Conservation (phyloP, 805 yeast genomes). For the Suhomyces pyralidae region DNA sequence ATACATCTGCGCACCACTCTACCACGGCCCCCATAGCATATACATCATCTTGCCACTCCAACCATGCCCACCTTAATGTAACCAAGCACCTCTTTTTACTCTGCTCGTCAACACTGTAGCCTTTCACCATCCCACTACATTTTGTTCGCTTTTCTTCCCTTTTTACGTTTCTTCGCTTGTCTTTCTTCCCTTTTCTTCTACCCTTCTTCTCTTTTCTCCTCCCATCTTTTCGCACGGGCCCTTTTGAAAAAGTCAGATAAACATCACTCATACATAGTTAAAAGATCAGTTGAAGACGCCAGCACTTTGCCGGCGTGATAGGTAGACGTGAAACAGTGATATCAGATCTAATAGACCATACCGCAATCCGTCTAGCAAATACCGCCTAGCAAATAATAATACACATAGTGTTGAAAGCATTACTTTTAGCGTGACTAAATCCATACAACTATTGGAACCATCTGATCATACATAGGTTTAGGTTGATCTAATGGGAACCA, state of each 20-base stretch:
- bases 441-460: not conserved
- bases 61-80: not conserved
- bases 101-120: too few species aligned
- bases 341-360: not conserved
- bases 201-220: not conserved
- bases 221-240: not conserved
- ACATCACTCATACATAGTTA: not conserved
- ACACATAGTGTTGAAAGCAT: not conserved
- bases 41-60: not conserved
- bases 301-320: not conserved
- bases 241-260: not conserved
- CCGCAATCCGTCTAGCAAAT: not conserved
- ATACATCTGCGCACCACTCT: not conserved
- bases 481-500: slow-evolving; percentile 10
- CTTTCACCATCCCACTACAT: too few species aligned
- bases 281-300: not conserved
- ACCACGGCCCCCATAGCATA: not conserved
- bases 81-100: too few species aligned
- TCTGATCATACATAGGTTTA: not conserved
- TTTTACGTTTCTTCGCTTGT: not conserved
- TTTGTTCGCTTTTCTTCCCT: not conserved
- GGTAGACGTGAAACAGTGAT: not conserved
- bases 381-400: not conserved
- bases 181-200: not conserved
- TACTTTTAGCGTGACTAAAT: not conserved